Conservation (phyloP, 257 asterid genomes). For the Apocynum venetum region DNA sequence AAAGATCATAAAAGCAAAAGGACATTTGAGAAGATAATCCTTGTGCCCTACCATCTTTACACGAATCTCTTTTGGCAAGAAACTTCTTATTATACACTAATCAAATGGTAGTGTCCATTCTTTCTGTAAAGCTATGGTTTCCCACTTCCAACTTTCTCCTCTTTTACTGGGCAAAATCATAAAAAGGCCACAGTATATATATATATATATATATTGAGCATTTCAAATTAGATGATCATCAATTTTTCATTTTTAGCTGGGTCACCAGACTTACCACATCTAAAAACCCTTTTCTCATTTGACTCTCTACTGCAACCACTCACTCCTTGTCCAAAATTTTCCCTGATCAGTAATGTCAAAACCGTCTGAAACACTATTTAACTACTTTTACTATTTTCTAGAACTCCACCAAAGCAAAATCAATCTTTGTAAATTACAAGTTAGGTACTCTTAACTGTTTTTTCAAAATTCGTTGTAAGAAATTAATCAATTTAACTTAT, state of each 20-base stretch:
- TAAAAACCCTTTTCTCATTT: not conserved
- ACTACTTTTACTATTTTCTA: too few species aligned
- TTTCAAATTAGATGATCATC: not conserved
- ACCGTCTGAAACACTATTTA: too few species aligned
- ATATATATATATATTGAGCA: not conserved
- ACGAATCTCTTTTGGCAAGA: constrained; percentile 38
- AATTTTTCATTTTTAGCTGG: not conserved
- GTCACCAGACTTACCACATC: too few species aligned
- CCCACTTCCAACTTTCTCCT: constrained; percentile 17
- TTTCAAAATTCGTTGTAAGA: too few species aligned
- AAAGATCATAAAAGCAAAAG: constrained; percentile 33
- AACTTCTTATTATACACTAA: constrained; percentile 42
- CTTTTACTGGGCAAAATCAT: constrained; percentile 2
- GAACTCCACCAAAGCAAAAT: too few species aligned
- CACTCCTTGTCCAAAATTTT: not conserved
- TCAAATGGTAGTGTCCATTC: constrained; percentile 24
- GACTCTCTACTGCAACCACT: too few species aligned
- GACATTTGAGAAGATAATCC: constrained; percentile 39
- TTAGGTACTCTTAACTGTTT: too few species aligned
- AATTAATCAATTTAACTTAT: too few species aligned
- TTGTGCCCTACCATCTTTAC: constrained; percentile 52
- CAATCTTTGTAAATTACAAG: too few species aligned
- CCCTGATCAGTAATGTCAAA: not conserved
- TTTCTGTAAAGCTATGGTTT: constrained; percentile 34
- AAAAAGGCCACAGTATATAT: not conserved